Evolutionary conservation across 75 land plant genomes (phyloP), one percentile per base, ranked within the genome.

Genomic region (Sequoiadendron giganteum): DNA sequence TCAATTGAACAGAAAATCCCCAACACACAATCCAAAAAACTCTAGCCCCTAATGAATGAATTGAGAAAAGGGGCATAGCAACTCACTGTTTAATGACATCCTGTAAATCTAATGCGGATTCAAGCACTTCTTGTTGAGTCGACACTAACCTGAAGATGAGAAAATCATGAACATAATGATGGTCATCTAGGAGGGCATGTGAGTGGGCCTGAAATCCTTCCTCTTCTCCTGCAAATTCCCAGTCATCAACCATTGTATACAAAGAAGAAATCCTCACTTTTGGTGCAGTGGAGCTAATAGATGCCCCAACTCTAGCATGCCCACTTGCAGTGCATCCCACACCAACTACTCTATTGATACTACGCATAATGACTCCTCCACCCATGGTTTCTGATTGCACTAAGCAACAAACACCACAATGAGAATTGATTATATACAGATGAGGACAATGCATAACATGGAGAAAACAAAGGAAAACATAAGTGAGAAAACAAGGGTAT

Each of bases 111-210:
- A 85, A 89, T 0, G 89, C 30, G 54, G 85, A 89, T 56, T 89
- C 90, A 25, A 77, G 73, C 5, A 87, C 90, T 58, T 89, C 90
- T 54, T 88, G 32, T 25, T 55, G 70, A 18, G 85, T 77, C 19
- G 90, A 89, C 81, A 82, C 84, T 19, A 89, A 55, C 38, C 90
- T 89, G 61, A 89, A 89, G 11, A 89, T 88, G 52, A 88, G 83
- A 25, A 68, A 89, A 39, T 89, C 89, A 25, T 13, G 84, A 28
- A 43, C 3, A 28, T 81, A 2, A 13, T 21, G 30, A 48, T 45
- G 45, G 30, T 43, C 13, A 45, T 81, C 48, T 52, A 1, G 49
- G 77, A 5, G 13, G 13, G 36, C 77, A 34, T 73, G 38, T 34
- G 34, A 15, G 15, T 34, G 38, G 77, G 77, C 34, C 21, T 81